phyloP scores from a whole-genome alignment of 78 protist species.

The Planoprotostelium fungivorum region DNA sequence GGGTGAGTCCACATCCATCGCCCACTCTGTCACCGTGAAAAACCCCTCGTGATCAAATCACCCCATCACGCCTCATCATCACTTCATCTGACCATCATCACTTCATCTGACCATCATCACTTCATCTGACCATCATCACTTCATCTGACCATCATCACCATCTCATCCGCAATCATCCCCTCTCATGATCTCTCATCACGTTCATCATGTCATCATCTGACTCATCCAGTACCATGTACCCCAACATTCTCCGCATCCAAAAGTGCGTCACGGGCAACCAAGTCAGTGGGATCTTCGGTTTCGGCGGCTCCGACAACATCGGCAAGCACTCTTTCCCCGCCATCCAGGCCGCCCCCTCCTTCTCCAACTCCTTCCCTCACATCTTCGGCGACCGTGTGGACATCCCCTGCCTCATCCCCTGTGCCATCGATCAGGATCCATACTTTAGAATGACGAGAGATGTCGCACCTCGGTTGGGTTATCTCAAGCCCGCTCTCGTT shows the following conservation, averaged over 20 bases:
- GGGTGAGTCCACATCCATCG: too few species aligned
- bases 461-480: constrained; percentile 90
- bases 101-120: too few species aligned
- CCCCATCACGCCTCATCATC: too few species aligned
- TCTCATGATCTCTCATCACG: too few species aligned
- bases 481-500: constrained; percentile 89
- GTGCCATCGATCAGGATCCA: constrained; percentile 99
- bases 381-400: constrained; percentile 72
- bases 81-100: too few species aligned
- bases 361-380: constrained; percentile 92
- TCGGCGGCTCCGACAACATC: constrained; percentile 49
- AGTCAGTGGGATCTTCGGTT: constrained; percentile 81
- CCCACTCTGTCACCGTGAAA: too few species aligned
- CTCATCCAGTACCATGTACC: constrained; percentile 64
- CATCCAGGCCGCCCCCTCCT: constrained; percentile 95
- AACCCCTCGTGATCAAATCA: too few species aligned
- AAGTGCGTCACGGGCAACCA: constrained; percentile 26
- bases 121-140: too few species aligned
- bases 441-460: constrained; percentile 98
- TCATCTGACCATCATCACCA: too few species aligned
- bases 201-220: not conserved
- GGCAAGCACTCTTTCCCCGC: constrained; percentile 95
- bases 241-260: constrained; percentile 51
- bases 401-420: constrained; percentile 96
- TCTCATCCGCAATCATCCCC: too few species aligned